Base-by-base conservation (phyloP, 441 rosid species). In the Brassica balearica region DNA sequence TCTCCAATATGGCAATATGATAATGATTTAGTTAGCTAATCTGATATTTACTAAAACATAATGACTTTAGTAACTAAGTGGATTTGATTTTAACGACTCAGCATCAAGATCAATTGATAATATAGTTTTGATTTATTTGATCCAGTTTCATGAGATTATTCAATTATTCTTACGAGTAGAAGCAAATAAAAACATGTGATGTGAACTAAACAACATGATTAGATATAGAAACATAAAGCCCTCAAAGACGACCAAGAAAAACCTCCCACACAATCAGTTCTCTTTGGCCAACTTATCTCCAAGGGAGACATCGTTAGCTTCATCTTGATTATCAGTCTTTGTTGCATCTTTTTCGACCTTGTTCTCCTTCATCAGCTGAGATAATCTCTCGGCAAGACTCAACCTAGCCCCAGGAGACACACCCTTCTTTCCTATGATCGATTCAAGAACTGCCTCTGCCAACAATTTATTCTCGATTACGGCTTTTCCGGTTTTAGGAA, bases 381-480 rank as follows among this genome's bases (percentile, higher is more conserved):
- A 60, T 25, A 91, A 64, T 69, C 92, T 88, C 20, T 85, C 69
- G 8, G 93, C 94, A 65, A 92, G 1, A 65, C 87, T 79, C 63
- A 69, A 22, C 73, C 78, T 86, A 58, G 92, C 71, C 8, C 32
- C 82, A 20, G 91, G 94, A 55, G 96, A 91, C 17, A 89, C 90
- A 8, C 97, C 94, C 0, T 91, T 80, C 85, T 91, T 84, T 2
- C 97, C 93, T 0, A 89, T 82, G 22, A 88, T 91, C 0, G 94
- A 87, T 81, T 89, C 96, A 61, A 91, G 78, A 4, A 92, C 61
- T 6, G 94, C 88, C 34, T 85, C 92, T 0, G 91, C 76, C 3
- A 92, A 86, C 36, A 83, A 82, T 34, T 83, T 91, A 69, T 90
- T 93, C 78, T 91, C 91, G 8, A 92, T 91, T 65, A 87, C 85